Evolutionary conservation across 805 yeast species (phyloP).

Genomic region (Zygotorulaspora florentina): DNA sequence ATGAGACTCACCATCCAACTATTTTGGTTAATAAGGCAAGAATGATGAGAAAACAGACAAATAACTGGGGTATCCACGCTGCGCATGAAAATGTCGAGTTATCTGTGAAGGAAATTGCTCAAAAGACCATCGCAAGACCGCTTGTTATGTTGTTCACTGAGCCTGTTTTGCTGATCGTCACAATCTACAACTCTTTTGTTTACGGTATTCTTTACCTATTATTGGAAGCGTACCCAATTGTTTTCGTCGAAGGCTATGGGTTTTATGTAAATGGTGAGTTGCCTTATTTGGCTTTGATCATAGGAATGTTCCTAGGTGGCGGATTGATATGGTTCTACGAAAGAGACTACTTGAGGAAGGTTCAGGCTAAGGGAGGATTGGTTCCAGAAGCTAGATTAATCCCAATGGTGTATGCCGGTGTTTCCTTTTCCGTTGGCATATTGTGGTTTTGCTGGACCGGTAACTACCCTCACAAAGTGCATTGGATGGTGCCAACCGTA

Average conservation of each 20-base stretch:
- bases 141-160: slow-evolving; percentile 60
- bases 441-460: slow-evolving; percentile 91
- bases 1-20: slow-evolving; percentile 71
- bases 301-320: slow-evolving; percentile 65
- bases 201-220: slow-evolving; percentile 75
- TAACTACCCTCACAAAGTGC: slow-evolving; percentile 60
- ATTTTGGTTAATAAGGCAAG: slow-evolving; percentile 61
- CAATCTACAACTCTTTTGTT: slow-evolving; percentile 71
- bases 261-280: slow-evolving; percentile 51
- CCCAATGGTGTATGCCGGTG: slow-evolving; percentile 68
- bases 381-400: slow-evolving; percentile 79
- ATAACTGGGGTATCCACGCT: slow-evolving; percentile 80
- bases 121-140: slow-evolving; percentile 66
- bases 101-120: slow-evolving; percentile 53
- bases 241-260: slow-evolving; percentile 59
- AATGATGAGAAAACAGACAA: slow-evolving; percentile 58
- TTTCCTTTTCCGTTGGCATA: slow-evolving; percentile 71
- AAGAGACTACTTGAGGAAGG: slow-evolving; percentile 43
- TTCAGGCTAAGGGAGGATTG: slow-evolving; percentile 51
- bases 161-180: slow-evolving; percentile 65
- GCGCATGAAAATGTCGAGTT: slow-evolving; percentile 64
- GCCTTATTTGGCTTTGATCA: slow-evolving; percentile 72
- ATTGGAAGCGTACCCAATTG: slow-evolving; percentile 71
- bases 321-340: slow-evolving; percentile 50
- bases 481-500: slow-evolving; percentile 77